Evolutionary conservation across 2,329 filamentous ascomycete species (phyloP).

Genomic region (Scedosporium boydii): DNA sequence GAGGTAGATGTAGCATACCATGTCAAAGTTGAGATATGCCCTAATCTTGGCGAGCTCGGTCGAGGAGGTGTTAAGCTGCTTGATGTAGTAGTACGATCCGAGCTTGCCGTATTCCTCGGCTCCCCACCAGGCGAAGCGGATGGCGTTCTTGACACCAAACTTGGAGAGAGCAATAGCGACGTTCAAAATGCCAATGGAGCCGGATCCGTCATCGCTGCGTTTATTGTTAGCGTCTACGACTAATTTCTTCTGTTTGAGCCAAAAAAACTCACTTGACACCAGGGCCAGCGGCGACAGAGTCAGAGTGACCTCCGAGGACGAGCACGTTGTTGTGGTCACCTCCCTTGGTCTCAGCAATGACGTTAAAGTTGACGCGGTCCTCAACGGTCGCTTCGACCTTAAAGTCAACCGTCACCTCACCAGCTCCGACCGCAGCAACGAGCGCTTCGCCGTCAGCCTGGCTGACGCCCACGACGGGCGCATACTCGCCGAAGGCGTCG

Average conservation of each 20-base stretch:
- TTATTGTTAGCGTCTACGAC: neutral
- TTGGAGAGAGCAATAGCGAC: slow-evolving; percentile 32
- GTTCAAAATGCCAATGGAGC: slow-evolving; percentile 36
- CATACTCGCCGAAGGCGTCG: slow-evolving; percentile 31
- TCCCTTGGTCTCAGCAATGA: slow-evolving; percentile 37
- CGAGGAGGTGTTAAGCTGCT: slow-evolving; percentile 27
- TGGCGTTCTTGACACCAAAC: slow-evolving; percentile 35
- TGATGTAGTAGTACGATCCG: slow-evolving; percentile 40
- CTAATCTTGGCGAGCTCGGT: slow-evolving; percentile 39
- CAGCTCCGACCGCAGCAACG: slow-evolving; percentile 19
- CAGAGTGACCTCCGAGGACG: slow-evolving; percentile 36
- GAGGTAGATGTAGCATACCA: slow-evolving; percentile 23
- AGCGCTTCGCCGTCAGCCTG: slow-evolving; percentile 31
- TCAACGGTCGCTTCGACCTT: slow-evolving; percentile 39
- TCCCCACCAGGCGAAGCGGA: slow-evolving; percentile 43
- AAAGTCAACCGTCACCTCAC: slow-evolving; percentile 22
- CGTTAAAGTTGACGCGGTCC: slow-evolving; percentile 37
- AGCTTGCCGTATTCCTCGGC: slow-evolving; percentile 40
- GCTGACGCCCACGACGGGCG: slow-evolving; percentile 42
- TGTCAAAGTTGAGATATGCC: slow-evolving; percentile 48
- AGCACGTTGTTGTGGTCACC: slow-evolving; percentile 40
- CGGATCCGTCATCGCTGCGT: slow-evolving; percentile 45
- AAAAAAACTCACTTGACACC: slow-evolving; percentile 42
- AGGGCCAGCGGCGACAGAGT: slow-evolving; percentile 37
- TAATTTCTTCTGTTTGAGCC: neutral